These are phyloP conservation scores for Plantago ovata DNA, from an alignment of 257 asterid genomes.

Conservation along the genomic window DNA sequence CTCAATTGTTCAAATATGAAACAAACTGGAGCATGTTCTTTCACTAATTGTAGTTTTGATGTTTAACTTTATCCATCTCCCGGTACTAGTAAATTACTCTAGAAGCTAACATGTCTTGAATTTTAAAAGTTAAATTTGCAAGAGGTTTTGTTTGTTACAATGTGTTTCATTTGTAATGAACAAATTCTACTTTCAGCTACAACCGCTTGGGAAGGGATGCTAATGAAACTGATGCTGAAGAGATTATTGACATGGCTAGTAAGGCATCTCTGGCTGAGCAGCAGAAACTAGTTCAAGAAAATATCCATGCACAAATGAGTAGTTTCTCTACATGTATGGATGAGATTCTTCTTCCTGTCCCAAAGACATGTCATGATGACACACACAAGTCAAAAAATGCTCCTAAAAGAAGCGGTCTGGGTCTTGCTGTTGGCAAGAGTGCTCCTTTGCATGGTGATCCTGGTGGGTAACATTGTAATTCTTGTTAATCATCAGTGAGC, in stretches of 20 bases:
- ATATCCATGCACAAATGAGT: constrained; percentile 63
- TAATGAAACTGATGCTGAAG: constrained; percentile 74
- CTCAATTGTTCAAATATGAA: no score
- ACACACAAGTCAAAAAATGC: constrained; percentile 27
- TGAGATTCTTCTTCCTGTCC: constrained; percentile 58
- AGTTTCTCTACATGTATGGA: constrained; percentile 61
- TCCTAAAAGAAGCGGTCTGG: constrained; percentile 60
- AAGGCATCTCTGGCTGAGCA: constrained; percentile 67
- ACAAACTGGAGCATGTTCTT: no score
- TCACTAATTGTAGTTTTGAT: background rate
- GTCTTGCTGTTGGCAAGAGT: constrained; percentile 67
- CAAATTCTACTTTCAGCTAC: constrained; percentile 49
- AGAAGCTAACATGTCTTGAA: constrained; percentile 1
- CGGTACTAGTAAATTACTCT: constrained; percentile 1
- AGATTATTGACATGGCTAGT: constrained; percentile 73
- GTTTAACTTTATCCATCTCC: background rate
- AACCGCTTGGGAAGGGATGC: constrained; percentile 80
- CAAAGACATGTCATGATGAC: constrained; percentile 21
- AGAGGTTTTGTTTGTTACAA: no score
- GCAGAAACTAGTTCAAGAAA: constrained; percentile 85
- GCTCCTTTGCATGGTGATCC: constrained; percentile 27
- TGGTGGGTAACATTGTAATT: constrained; percentile 36
- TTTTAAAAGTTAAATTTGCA: no score
- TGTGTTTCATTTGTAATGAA: constrained; percentile 14
- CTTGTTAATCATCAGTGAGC: background rate